A percentile compares a stretch with the other conserved stretches of the same genome.
phyloP scores from a whole-genome alignment of 129 eudicot species.

The Sambucus nigra region DNA sequence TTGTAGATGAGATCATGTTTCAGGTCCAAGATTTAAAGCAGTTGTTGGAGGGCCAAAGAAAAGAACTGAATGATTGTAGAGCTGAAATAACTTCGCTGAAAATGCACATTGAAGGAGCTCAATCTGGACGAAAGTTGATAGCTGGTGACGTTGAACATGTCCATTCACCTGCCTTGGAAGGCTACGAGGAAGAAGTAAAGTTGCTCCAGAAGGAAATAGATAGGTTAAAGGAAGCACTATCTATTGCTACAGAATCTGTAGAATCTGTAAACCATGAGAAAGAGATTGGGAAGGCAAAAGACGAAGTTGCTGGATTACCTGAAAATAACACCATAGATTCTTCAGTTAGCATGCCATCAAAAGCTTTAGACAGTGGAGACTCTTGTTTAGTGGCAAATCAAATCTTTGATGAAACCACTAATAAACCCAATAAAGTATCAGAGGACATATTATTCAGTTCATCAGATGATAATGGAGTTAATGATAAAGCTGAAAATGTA shows the following conservation, averaged over 20 bases:
- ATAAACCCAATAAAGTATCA: conserved; percentile 18
- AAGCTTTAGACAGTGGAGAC: conserved; percentile 18
- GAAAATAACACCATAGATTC: conserved; percentile 25
- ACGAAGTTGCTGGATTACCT: conserved; percentile 25
- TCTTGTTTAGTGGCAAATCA: conserved; percentile 17
- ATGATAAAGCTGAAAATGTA: conserved; percentile 20
- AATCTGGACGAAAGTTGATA: conserved; percentile 22
- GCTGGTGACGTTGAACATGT: conserved; percentile 25
- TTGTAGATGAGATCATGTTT: conserved; percentile 10
- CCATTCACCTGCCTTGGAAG: conserved; percentile 34
- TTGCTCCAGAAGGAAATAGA: conserved; percentile 41
- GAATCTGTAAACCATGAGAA: conserved; percentile 21
- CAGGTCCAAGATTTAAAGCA: conserved; percentile 68
- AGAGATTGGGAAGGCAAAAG: background rate
- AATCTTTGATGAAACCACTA: conserved; percentile 14
- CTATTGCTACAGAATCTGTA: conserved; percentile 20
- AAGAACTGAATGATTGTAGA: conserved; percentile 73
- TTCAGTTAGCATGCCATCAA: conserved; percentile 26
- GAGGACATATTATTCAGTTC: conserved; percentile 19
- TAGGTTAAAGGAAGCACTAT: conserved; percentile 30
- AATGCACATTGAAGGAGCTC: conserved; percentile 64
- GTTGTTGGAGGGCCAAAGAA: conserved; percentile 47
- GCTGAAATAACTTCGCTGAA: conserved; percentile 82
- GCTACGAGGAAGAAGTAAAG: conserved; percentile 44
- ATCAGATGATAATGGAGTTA: conserved; percentile 27